Evolutionary conservation across 1,284 basidiomycete genomes (phyloP).

Genomic region (Sanguinoderma infundibulare): DNA sequence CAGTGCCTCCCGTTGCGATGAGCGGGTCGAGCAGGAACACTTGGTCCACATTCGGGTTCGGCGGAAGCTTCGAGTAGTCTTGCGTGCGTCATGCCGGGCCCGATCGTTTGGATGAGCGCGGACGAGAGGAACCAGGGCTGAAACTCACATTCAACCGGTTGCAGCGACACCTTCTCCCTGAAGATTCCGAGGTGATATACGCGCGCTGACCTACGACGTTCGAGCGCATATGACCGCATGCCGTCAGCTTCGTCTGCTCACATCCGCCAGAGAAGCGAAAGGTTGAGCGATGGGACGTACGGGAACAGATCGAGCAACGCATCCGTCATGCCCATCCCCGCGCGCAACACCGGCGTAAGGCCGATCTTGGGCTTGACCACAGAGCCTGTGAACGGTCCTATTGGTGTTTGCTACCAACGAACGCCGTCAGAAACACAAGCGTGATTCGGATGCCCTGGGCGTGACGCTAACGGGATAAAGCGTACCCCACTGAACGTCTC

Average conservation of each 20-base stretch:
- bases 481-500: constrained; percentile 65
- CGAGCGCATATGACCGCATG: not conserved
- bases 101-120: not conserved
- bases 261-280: not conserved
- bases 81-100: constrained; percentile 9
- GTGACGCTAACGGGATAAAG: constrained; percentile 13
- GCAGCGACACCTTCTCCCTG: constrained; percentile 87
- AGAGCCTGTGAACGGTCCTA: constrained; percentile 69
- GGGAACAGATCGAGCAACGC: constrained; percentile 84
- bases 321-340: constrained; percentile 94
- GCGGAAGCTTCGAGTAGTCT: constrained; percentile 94
- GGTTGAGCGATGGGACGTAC: constrained; percentile 42
- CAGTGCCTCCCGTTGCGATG: constrained; percentile 95
- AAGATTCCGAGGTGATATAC: constrained; percentile 93
- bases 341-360: constrained; percentile 89
- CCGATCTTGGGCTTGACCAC: constrained; percentile 78
- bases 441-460: not conserved
- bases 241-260: not conserved
- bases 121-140: not conserved
- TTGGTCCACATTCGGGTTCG: constrained; percentile 75
- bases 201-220: constrained; percentile 60
- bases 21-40: constrained; percentile 91
- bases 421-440: not conserved
- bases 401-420: constrained; percentile 58
- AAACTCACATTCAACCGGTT: constrained; percentile 87